phyloP scores from a whole-genome alignment of 441 rosid genomes.

The Biscutella auriculata region DNA sequence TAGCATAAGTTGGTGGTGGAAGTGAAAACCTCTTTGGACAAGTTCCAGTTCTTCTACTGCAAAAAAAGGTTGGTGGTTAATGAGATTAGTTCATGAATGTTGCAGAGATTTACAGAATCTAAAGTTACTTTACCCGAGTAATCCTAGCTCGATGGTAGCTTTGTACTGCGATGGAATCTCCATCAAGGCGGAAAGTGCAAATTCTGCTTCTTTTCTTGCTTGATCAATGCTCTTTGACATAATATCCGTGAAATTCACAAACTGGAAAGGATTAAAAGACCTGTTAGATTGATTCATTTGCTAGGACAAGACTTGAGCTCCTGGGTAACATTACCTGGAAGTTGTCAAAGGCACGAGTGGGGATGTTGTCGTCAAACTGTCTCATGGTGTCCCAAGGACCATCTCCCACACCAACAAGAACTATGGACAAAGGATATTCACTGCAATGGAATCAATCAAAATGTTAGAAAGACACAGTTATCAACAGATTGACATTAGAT shows the following conservation, averaged over 20 bases:
- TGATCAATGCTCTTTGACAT: constrained; percentile 53
- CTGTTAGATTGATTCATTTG: background rate
- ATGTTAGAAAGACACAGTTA: background rate
- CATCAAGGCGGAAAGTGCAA: constrained; percentile 88
- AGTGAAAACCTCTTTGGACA: constrained; percentile 51
- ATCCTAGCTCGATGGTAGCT: constrained; percentile 69
- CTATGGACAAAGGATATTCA: constrained; percentile 68
- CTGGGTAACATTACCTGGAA: constrained; percentile 87
- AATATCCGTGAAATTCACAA: constrained; percentile 83
- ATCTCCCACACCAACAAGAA: constrained; percentile 91
- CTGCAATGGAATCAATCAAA: constrained; percentile 33
- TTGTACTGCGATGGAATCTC: constrained; percentile 88
- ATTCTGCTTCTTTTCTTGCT: constrained; percentile 65
- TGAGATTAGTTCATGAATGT: background rate
- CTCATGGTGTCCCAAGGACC: constrained; percentile 95
- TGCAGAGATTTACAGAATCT: background rate
- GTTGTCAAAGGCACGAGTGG: constrained; percentile 79
- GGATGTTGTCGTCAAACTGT: constrained; percentile 81
- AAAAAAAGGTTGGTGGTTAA: background rate
- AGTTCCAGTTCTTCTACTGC: constrained; percentile 39
- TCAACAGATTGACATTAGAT: constrained; percentile 1
- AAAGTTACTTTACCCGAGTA: constrained; percentile 51
- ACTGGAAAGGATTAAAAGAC: constrained; percentile 29
- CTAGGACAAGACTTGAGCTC: background rate
- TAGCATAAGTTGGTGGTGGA: constrained; percentile 60